Percentiles rank a stretch among this genome's conserved stretches.
Conservation (phyloP, 371 early-diverging fungal genomes). For the Chytridiales sp. region DNA sequence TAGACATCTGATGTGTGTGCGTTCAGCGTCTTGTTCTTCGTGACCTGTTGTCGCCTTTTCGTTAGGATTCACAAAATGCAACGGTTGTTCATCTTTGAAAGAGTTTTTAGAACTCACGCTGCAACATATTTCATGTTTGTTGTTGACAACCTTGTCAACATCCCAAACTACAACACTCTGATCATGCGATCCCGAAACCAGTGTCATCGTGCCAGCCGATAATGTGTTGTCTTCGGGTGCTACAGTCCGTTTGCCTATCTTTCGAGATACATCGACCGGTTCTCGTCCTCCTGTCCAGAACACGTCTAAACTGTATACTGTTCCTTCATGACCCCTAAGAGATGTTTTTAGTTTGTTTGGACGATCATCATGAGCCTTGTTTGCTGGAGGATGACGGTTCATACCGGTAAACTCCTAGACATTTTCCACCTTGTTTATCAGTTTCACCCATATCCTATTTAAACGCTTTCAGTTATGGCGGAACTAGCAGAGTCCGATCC, state of each 20-base stretch:
- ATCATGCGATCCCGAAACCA: slow-evolving; percentile 47
- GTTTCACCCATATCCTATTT: too few species aligned
- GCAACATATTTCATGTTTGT: slow-evolving; percentile 1
- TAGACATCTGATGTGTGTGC: slow-evolving; percentile 47
- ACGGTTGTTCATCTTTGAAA: not conserved
- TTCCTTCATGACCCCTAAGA: slow-evolving; percentile 40
- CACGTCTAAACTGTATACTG: slow-evolving; percentile 46
- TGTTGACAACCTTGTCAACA: slow-evolving; percentile 13
- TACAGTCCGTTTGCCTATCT: not conserved
- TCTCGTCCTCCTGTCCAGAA: slow-evolving; percentile 17
- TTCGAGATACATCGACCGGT: slow-evolving; percentile 4
- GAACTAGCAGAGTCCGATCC: too few species aligned
- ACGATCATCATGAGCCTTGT: not conserved
- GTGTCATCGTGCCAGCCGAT: not conserved
- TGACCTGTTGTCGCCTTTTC: slow-evolving; percentile 17
- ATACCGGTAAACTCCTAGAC: slow-evolving; percentile 8
- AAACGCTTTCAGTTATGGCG: too few species aligned
- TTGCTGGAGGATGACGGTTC: not conserved
- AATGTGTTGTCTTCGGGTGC: slow-evolving; percentile 1
- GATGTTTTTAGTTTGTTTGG: not conserved
- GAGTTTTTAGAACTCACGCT: not conserved
- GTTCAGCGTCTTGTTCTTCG: slow-evolving; percentile 20
- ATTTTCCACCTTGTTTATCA: too few species aligned
- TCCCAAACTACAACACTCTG: slow-evolving; percentile 38
- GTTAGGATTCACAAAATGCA: not conserved